These are phyloP conservation scores for Populus hybrid DNA, from an alignment of 441 rosid species.

Conservation along the genomic window DNA sequence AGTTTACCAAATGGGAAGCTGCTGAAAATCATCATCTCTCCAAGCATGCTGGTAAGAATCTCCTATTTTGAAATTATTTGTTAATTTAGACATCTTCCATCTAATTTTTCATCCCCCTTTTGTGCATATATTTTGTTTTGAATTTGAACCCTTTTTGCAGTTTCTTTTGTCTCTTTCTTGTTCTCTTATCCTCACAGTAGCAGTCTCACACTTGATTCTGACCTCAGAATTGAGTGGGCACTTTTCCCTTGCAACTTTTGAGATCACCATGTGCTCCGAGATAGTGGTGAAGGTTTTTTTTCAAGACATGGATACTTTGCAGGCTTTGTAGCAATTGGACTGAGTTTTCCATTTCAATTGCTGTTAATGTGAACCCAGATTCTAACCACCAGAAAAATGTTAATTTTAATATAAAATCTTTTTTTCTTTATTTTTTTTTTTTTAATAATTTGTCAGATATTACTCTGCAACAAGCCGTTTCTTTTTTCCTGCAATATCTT, in stretches of 20 bases:
- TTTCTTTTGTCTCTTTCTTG: not conserved
- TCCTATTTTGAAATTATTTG: not conserved
- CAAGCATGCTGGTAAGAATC: constrained; percentile 79
- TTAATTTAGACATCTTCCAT: not conserved
- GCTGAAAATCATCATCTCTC: constrained; percentile 96
- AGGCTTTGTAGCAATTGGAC: not conserved
- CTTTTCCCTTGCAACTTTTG: constrained; percentile 12
- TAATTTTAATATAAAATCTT: not conserved
- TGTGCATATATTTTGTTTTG: constrained; percentile 9
- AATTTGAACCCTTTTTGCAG: not conserved
- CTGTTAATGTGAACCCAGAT: not conserved
- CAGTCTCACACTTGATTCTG: constrained; percentile 15
- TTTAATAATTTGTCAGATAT: not conserved
- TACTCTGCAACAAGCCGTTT: not conserved
- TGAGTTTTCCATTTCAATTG: not conserved
- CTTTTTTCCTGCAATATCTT: not conserved
- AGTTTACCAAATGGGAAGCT: constrained; percentile 80
- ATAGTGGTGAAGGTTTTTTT: not conserved
- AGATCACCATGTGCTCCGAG: not conserved
- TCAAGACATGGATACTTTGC: not conserved
- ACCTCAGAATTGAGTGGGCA: constrained; percentile 15
- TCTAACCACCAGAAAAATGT: not conserved
- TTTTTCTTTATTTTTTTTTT: too few species aligned
- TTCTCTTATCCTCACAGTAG: constrained; percentile 13
- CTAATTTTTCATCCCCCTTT: not conserved